These are phyloP conservation scores for Dichomitus squalens DNA, from an alignment of 1,284 basidiomycete genomes.

Conservation along the genomic window DNA sequence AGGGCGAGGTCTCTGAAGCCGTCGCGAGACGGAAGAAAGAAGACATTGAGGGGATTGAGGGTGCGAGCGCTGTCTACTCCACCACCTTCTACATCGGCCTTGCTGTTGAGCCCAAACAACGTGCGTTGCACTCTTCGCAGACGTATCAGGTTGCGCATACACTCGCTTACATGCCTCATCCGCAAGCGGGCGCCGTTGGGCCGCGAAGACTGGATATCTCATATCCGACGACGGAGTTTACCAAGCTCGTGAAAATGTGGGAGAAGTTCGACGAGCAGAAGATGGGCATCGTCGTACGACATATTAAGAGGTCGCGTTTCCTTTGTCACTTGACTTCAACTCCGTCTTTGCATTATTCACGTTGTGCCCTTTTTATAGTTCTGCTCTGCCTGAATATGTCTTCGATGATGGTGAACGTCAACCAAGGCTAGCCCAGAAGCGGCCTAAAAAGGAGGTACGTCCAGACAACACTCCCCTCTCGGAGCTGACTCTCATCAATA, in stretches of 20 bases:
- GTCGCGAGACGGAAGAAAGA: conserved; percentile 77
- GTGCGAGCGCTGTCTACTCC: conserved; percentile 81
- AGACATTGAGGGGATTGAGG: conserved; percentile 80
- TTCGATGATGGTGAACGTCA: conserved; percentile 82
- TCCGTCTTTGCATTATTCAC: conserved; percentile 8
- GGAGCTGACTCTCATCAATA: neutral
- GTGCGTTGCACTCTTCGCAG: conserved; percentile 49
- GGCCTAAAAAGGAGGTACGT: conserved; percentile 80
- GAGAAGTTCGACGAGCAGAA: conserved; percentile 91
- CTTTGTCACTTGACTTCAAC: neutral
- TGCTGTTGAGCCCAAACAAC: conserved; percentile 87
- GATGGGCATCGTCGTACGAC: conserved; percentile 94
- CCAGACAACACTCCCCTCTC: conserved; percentile 13
- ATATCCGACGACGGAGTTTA: conserved; percentile 96
- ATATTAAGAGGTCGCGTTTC: conserved; percentile 76
- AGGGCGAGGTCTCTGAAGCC: conserved; percentile 80
- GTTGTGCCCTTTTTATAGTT: conserved; percentile 43
- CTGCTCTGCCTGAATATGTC: conserved; percentile 79
- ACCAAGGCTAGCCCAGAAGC: conserved; percentile 61
- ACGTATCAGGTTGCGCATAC: too few relatives aligned
- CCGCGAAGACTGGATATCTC: conserved; percentile 92
- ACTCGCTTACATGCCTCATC: conserved; percentile 18
- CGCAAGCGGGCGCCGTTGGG: conserved; percentile 65
- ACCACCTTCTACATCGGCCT: conserved; percentile 98
- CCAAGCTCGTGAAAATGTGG: conserved; percentile 95